A percentile compares a stretch with the other conserved stretches of the same genome.
Evolutionary conservation across 2,329 filamentous ascomycete species (phyloP).

Genomic region (Chrysoporthe deuterocubensis): DNA sequence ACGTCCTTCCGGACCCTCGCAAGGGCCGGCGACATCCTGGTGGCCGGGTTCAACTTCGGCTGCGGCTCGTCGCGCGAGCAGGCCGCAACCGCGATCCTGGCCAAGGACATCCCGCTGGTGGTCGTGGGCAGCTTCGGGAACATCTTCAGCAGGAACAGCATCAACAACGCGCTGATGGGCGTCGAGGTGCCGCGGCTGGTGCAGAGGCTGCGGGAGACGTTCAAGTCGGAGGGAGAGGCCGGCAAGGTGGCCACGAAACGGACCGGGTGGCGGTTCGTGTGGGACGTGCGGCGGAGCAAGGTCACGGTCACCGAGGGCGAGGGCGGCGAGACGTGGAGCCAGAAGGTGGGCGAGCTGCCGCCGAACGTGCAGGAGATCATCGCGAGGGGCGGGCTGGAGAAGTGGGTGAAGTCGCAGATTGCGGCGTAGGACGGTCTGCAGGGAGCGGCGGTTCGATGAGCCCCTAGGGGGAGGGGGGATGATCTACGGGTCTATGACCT

Average conservation of each 20-base stretch:
- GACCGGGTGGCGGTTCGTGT: conserved; percentile 82
- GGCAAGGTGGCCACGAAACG: conserved; percentile 67
- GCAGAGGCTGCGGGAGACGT: conserved; percentile 66
- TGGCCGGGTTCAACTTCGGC: conserved; percentile 88
- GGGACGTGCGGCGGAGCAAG: conserved; percentile 76
- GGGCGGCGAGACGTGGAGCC: conserved; percentile 70
- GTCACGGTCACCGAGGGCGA: conserved; percentile 74
- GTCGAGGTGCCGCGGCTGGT: conserved; percentile 72
- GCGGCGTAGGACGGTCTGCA: conserved; percentile 27
- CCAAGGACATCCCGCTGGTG: conserved; percentile 79
- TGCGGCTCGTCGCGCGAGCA: conserved; percentile 82
- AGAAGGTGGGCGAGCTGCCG: conserved; percentile 82
- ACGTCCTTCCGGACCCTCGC: conserved; percentile 66
- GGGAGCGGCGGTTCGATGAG: neutral
- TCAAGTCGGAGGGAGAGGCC: conserved; percentile 43
- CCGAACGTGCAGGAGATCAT: conserved; percentile 88
- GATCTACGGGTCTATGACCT: neutral
- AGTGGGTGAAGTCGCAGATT: conserved; percentile 79
- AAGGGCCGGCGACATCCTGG: conserved; percentile 76
- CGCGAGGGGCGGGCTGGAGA: conserved; percentile 75
- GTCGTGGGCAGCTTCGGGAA: conserved; percentile 82
- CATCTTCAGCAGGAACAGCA: conserved; percentile 78
- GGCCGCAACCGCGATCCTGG: conserved; percentile 84
- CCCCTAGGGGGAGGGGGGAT: too few species aligned
- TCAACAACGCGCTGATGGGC: conserved; percentile 78